These are phyloP conservation scores for Coniella lustricola DNA, from an alignment of 2,329 filamentous ascomycete species.

Conservation along the genomic window DNA sequence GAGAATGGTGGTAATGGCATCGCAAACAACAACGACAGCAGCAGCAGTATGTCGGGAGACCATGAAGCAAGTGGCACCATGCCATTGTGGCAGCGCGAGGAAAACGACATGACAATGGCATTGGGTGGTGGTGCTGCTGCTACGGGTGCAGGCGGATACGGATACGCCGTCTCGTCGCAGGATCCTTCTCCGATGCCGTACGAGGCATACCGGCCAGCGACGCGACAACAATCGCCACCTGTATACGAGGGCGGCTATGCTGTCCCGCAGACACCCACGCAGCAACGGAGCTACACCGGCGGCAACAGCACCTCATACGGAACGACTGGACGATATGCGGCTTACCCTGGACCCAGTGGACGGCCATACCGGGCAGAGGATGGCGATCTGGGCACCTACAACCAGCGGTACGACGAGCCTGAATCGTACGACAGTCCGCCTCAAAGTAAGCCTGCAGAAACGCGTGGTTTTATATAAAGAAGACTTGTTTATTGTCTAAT, in stretches of 20 bases:
- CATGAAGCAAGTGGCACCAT: not conserved
- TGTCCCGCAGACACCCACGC: too few species aligned
- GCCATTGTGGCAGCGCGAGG: not conserved
- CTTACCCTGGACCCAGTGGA: not conserved
- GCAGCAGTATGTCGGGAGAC: not conserved
- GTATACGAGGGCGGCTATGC: too few species aligned
- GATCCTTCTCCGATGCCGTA: not conserved
- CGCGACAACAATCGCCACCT: too few species aligned
- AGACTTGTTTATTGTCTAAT: not conserved
- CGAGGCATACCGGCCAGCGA: not conserved
- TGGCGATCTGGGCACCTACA: conserved; percentile 12
- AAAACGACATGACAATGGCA: not conserved
- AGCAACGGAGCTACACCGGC: too few species aligned
- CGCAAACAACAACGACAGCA: not conserved
- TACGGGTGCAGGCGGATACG: too few species aligned
- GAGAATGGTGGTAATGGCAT: not conserved
- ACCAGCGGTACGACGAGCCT: not conserved
- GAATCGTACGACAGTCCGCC: conserved; percentile 1
- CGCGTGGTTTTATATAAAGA: not conserved
- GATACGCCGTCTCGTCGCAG: too few species aligned
- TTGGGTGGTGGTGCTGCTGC: not conserved
- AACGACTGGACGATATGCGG: too few species aligned
- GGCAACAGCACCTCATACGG: too few species aligned
- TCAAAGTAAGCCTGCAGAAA: not conserved
- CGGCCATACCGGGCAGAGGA: conserved; percentile 1